Conservation (phyloP, 1,284 basidiomycete genomes). For the Melampsora larici-populina region DNA sequence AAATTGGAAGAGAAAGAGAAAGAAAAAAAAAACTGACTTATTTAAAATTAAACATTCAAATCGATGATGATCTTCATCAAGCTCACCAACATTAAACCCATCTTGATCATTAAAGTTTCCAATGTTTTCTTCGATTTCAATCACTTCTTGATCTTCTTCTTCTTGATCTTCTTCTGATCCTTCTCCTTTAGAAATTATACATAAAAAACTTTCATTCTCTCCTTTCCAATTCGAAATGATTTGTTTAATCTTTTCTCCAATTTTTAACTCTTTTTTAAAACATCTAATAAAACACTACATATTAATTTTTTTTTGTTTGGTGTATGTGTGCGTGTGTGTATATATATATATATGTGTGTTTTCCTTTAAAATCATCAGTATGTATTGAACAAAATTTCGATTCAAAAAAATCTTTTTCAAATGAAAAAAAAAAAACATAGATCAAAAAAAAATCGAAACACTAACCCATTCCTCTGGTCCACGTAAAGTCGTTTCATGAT, state of each 20-base stretch:
- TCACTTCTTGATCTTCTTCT: no score
- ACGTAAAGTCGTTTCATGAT: neutral
- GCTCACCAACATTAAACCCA: neutral
- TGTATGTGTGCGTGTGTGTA: no score
- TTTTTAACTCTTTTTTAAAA: neutral
- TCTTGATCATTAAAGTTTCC: neutral
- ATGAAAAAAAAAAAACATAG: no score
- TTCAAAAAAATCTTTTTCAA: no score
- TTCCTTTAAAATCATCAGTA: no score
- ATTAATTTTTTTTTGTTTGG: no score
- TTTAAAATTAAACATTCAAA: constrained; percentile 24
- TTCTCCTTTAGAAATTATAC: no score
- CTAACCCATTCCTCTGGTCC: constrained; percentile 29
- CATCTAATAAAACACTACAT: constrained; percentile 5
- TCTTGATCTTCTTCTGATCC: neutral
- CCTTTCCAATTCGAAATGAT: constrained; percentile 13
- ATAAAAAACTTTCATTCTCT: constrained; percentile 1
- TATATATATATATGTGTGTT: no score
- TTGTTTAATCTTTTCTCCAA: neutral
- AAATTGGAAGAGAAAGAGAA: neutral
- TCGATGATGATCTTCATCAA: neutral
- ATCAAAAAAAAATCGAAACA: neutral
- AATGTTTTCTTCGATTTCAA: no score
- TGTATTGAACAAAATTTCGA: no score
- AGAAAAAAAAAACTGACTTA: neutral